Percentiles rank a stretch among this genome's conserved stretches.
Evolutionary conservation across 1,284 basidiomycete species (phyloP).

Genomic region (Microbotryum scabiosae): DNA sequence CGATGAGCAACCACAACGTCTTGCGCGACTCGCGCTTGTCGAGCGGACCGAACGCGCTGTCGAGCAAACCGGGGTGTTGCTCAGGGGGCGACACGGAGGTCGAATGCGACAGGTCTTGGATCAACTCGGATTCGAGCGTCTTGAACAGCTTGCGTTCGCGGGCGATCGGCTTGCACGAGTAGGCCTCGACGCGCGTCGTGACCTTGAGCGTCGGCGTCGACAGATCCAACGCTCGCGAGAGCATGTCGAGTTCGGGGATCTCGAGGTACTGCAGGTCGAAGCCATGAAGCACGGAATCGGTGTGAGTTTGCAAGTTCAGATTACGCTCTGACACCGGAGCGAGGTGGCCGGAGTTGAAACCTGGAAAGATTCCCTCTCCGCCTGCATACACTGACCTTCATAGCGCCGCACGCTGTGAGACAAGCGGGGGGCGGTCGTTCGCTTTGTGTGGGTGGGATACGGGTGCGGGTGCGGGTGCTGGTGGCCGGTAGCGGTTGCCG

Average conservation of each 20-base stretch:
- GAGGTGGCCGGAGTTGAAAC: no score
- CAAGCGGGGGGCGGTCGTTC: no score
- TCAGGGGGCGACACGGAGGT: constrained; percentile 59
- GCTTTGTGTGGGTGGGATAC: no score
- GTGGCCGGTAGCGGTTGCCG: no score
- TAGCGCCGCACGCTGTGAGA: no score
- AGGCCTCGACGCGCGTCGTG: constrained; percentile 89
- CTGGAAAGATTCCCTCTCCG: no score
- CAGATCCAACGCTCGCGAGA: constrained; percentile 36
- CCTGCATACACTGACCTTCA: no score
- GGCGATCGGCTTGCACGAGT: constrained; percentile 94
- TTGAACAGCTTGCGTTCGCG: constrained; percentile 96
- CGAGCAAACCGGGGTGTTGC: constrained; percentile 35
- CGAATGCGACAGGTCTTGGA: constrained; percentile 56
- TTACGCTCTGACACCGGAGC: no score
- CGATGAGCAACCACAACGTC: constrained; percentile 87
- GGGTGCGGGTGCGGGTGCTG: no score
- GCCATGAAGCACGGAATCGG: no score
- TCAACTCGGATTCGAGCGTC: constrained; percentile 75
- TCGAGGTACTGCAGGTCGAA: constrained; percentile 33
- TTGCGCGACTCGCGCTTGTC: constrained; percentile 57
- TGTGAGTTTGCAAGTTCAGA: no score
- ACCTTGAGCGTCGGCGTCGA: constrained; percentile 47
- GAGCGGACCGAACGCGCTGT: constrained; percentile 42
- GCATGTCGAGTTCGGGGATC: constrained; percentile 37